Evolutionary conservation across 1,284 basidiomycete genomes (phyloP).

Genomic region (Boletus smithii): DNA sequence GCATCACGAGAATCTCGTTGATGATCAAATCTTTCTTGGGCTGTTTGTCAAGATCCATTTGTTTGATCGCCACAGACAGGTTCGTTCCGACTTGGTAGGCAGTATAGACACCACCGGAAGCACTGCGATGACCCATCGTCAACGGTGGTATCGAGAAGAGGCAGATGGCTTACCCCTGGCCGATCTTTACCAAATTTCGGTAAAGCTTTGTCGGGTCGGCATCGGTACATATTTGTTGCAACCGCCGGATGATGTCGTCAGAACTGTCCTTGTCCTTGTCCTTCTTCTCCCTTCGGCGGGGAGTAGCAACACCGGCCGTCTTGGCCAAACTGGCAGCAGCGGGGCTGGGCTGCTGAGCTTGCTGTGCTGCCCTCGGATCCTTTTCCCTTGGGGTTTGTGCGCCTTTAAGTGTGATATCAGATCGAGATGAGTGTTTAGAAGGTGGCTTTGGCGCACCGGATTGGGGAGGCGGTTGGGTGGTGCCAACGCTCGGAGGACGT

Average conservation of each 20-base stretch:
- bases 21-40: slow-evolving; percentile 99
- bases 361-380: slow-evolving; percentile 36
- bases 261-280: slow-evolving; percentile 78
- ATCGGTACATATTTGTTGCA: slow-evolving; percentile 95
- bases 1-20: slow-evolving; percentile 99
- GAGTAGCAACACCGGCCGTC: slow-evolving; percentile 66
- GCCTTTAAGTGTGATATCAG: slow-evolving; percentile 52
- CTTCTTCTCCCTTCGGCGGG: slow-evolving; percentile 84
- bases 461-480: slow-evolving; percentile 19
- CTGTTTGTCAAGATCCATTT: slow-evolving; percentile 99
- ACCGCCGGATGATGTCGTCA: slow-evolving; percentile 85
- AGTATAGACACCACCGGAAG: slow-evolving; percentile 97
- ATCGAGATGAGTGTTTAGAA: slow-evolving; percentile 47
- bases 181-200: slow-evolving; percentile 92
- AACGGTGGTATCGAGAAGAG: neutral
- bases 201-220: slow-evolving; percentile 96
- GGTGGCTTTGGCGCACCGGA: slow-evolving; percentile 38
- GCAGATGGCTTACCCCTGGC: slow-evolving; percentile 75
- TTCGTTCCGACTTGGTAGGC: slow-evolving; percentile 96
- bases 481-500: slow-evolving; percentile 27
- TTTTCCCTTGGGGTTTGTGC: slow-evolving; percentile 34
- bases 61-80: slow-evolving; percentile 95
- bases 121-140: slow-evolving; percentile 45
- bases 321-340: slow-evolving; percentile 55
- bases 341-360: slow-evolving; percentile 45